Percentiles rank a stretch among this genome's conserved stretches.
Conservation (phyloP, 306 rosid species). For the Cicer chorassanicum region DNA sequence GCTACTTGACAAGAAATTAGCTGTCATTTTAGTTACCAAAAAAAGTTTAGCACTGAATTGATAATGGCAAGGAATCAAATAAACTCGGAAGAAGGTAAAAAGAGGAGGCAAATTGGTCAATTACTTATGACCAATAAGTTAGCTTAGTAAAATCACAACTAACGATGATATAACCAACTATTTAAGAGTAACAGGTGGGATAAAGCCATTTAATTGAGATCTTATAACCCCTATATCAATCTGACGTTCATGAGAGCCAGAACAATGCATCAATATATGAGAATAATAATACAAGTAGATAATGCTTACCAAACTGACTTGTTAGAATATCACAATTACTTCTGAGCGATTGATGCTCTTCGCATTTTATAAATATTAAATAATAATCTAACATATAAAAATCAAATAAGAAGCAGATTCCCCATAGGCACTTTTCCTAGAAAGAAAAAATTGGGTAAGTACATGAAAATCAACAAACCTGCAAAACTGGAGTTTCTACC, state of each 20-base stretch:
- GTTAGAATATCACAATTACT: conserved; percentile 18
- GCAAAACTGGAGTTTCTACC: conserved; percentile 98
- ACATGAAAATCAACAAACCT: conserved; percentile 62
- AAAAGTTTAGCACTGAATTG: conserved; percentile 18
- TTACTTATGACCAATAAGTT: conserved; percentile 16
- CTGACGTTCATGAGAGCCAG: conserved; percentile 23
- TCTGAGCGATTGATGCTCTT: background rate
- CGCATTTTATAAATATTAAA: conserved; percentile 36
- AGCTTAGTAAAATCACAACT: conserved; percentile 1
- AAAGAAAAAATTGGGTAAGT: conserved; percentile 19
- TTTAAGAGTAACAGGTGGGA: background rate
- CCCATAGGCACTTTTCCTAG: background rate
- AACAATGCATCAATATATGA: conserved; percentile 20
- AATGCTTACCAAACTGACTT: conserved; percentile 13
- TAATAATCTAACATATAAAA: background rate
- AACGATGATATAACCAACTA: background rate
- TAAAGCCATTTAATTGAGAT: conserved; percentile 19
- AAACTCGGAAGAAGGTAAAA: conserved; percentile 10
- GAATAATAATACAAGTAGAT: conserved; percentile 27
- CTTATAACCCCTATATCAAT: conserved; percentile 26
- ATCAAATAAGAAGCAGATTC: conserved; percentile 33
- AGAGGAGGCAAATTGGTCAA: conserved; percentile 2
- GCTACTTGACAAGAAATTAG: conserved; percentile 25
- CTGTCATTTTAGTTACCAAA: conserved; percentile 3
- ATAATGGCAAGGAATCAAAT: conserved; percentile 9